Evolutionary conservation across 2,329 filamentous ascomycete genomes (phyloP), one percentile per base, ranked within the genome.

Genomic region (Blastomyces silverae): DNA sequence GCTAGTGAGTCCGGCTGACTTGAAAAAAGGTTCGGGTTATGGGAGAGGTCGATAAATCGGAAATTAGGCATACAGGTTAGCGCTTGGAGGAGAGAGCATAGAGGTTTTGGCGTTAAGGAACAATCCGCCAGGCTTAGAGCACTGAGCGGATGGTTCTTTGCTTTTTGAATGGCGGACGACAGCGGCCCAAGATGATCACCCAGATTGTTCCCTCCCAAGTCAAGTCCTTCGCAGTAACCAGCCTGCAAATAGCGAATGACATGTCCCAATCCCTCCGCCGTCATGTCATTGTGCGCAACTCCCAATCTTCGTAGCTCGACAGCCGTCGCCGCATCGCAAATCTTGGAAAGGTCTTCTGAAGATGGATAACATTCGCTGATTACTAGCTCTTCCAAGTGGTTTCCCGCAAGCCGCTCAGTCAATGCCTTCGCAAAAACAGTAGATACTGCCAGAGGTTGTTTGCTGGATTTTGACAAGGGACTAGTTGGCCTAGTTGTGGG

Each of bases 21-120:
- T 62, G 87, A 84, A 73, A 96, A 96, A 20, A 99, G 81, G 25
- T 86, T 86, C 42, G 84, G 89, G 70, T 97, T 97, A 72, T 96
- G 91, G 5, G 91, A 96, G 46, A 99, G 81, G 74, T 97, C 94
- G 66, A 99, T 86, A 73, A 97, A 97, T 25, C 90, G 87, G 73
- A 97, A 89, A 68, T 88, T 85, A 1, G 83, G 82, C 64, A 97
- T 79, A 69, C 83, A 85, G 34, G 84, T 82, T 63, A 97, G 78
- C 7, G 85, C 85, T 4, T 91, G 91, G 61, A 97, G 83, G 15
- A 97, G 81, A 63, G 86, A 85, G 75, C 85, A 89, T 28, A 97
- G 80, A 13, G 88, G 87, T 0, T 85, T 81, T 0, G 91, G 88
- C 4, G 84, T 86, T 64, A 99, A 80, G 65, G 91, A 90, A 78